Percentiles rank a stretch among this genome's conserved stretches.
phyloP scores from a whole-genome alignment of 129 eudicot genomes.

The Chrysanthemum seticuspe region DNA sequence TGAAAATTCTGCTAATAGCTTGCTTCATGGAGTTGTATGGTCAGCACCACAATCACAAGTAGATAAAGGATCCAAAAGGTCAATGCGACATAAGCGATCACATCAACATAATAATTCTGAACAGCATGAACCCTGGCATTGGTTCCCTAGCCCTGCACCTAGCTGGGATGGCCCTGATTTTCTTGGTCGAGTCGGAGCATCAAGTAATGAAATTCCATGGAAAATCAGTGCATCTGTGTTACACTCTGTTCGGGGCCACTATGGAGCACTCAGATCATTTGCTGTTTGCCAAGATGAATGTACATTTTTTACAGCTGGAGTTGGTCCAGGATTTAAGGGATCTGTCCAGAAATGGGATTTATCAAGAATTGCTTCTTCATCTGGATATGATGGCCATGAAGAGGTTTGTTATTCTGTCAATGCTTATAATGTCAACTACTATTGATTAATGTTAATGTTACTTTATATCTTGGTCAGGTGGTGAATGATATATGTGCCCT shows the following conservation, averaged over 20 bases:
- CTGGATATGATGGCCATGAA: conserved; percentile 91
- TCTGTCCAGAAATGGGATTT: conserved; percentile 93
- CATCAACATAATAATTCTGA: conserved; percentile 42
- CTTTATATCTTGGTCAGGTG: conserved; percentile 49
- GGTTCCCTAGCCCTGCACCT: conserved; percentile 93
- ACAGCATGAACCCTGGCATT: conserved; percentile 82
- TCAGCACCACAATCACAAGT: conserved; percentile 81
- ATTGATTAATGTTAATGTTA: conserved; percentile 15
- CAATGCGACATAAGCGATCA: conserved; percentile 39
- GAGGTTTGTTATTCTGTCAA: conserved; percentile 55
- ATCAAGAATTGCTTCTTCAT: conserved; percentile 52
- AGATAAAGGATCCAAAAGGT: conserved; percentile 43
- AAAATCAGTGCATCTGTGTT: conserved; percentile 85
- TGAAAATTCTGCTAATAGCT: conserved; percentile 52
- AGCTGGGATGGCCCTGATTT: conserved; percentile 85
- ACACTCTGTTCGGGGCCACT: conserved; percentile 87
- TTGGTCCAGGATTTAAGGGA: conserved; percentile 97
- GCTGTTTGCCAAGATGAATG: conserved; percentile 82
- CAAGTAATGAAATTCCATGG: conserved; percentile 93
- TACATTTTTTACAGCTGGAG: conserved; percentile 85
- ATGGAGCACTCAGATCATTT: conserved; percentile 82
- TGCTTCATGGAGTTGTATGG: conserved; percentile 83
- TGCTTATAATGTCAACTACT: background rate
- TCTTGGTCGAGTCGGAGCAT: conserved; percentile 65
- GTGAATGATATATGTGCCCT: conserved; percentile 85